A percentile compares a stretch with the other conserved stretches of the same genome.
These are phyloP conservation scores for Helotiales sp. DNA, from an alignment of 2,329 filamentous ascomycete species.

Conservation along the genomic window DNA sequence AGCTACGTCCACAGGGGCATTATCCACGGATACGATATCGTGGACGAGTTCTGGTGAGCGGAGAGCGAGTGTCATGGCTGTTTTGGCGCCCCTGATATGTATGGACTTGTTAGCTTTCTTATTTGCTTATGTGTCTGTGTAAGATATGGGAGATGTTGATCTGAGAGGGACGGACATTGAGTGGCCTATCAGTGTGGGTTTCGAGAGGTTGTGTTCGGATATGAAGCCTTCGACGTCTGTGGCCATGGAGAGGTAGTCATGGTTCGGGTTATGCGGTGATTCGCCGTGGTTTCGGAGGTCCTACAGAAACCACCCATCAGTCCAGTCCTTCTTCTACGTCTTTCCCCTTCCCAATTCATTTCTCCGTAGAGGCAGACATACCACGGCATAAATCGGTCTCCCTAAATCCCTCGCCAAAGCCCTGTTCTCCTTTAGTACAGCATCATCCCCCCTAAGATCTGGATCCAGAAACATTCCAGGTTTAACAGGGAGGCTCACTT, in stretches of 20 bases:
- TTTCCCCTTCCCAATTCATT: background rate
- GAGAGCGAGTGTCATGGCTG: slow-evolving; percentile 86
- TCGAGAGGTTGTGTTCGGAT: slow-evolving; percentile 67
- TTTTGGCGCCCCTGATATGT: slow-evolving; percentile 91
- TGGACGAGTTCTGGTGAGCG: slow-evolving; percentile 68
- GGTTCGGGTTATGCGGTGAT: slow-evolving; percentile 75
- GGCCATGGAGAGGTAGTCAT: slow-evolving; percentile 84
- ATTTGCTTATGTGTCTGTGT: too few species aligned
- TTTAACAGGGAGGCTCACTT: slow-evolving; percentile 61
- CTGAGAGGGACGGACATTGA: slow-evolving; percentile 72
- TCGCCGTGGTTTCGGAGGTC: slow-evolving; percentile 94
- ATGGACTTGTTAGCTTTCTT: too few species aligned
- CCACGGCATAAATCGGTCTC: slow-evolving; percentile 80
- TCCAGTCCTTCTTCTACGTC: background rate
- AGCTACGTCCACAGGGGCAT: slow-evolving; percentile 82
- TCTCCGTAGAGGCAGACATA: slow-evolving; percentile 52
- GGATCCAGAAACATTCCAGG: background rate
- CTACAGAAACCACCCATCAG: slow-evolving; percentile 50
- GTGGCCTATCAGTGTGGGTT: slow-evolving; percentile 84
- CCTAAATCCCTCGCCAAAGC: slow-evolving; percentile 80
- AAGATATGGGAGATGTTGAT: background rate
- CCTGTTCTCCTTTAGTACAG: slow-evolving; percentile 53
- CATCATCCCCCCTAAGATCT: too few species aligned
- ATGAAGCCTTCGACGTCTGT: slow-evolving; percentile 84
- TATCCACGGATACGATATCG: slow-evolving; percentile 84